Evolutionary conservation across 2,329 filamentous ascomycete genomes (phyloP).

Genomic region (Exophiala calicioides): DNA sequence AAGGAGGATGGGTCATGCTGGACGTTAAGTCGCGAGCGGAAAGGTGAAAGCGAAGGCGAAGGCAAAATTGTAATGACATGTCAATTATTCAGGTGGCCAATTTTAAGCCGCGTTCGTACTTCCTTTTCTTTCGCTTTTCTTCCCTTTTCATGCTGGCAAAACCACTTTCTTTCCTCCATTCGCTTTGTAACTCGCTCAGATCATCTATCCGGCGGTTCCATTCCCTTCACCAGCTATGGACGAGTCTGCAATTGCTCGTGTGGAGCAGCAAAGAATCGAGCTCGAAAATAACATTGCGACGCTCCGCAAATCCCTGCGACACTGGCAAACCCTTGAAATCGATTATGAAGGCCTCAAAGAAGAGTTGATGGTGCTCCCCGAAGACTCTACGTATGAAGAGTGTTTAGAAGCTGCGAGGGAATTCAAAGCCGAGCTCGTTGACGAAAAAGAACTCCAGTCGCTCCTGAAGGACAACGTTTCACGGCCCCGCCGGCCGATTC

Average conservation of each 20-base stretch:
- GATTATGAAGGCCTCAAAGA: conserved; percentile 90
- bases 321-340: conserved; percentile 89
- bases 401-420: conserved; percentile 52
- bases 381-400: conserved; percentile 53
- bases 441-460: conserved; percentile 56
- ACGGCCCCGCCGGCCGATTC: conserved; percentile 52
- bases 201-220: not conserved
- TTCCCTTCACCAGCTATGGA: conserved; percentile 28
- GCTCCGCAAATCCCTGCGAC: conserved; percentile 72
- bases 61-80: no score
- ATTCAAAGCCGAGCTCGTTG: conserved; percentile 47
- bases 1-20: no score
- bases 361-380: conserved; percentile 64
- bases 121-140: no score
- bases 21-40: no score
- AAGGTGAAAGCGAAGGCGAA: no score
- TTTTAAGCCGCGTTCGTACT: no score
- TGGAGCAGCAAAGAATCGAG: conserved; percentile 72
- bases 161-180: no score
- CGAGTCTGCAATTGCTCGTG: conserved; percentile 60
- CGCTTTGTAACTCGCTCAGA: no score
- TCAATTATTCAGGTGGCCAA: no score
- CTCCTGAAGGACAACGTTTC: conserved; percentile 50
- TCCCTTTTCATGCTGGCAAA: no score
- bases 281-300: conserved; percentile 75